phyloP scores from a whole-genome alignment of 768 basidiomycete species.

The Mycena venus region DNA sequence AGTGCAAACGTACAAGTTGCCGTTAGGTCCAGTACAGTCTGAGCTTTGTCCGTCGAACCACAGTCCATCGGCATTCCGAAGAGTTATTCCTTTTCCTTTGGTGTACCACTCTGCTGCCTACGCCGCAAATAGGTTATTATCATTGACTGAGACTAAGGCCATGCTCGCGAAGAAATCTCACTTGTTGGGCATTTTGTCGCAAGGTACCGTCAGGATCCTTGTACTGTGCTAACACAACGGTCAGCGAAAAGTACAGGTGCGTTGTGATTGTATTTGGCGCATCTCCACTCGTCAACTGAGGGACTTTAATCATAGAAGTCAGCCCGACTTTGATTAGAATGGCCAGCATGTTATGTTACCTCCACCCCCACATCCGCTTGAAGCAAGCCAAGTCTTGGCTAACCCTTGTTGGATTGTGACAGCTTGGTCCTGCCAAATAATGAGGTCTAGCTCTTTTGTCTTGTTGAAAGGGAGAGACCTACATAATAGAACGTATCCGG shows the following conservation, averaged over 20 bases:
- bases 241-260: slow-evolving; percentile 18
- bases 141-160: neutral
- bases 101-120: slow-evolving; percentile 11
- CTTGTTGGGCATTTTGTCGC: neutral
- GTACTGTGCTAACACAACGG: slow-evolving; percentile 10
- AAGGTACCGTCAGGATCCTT: neutral
- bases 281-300: neutral
- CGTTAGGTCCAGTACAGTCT: neutral
- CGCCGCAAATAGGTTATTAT: neutral
- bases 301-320: slow-evolving; percentile 1
- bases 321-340: neutral
- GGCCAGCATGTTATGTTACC: neutral
- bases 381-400: slow-evolving; percentile 2
- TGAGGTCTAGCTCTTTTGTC: slow-evolving; percentile 1
- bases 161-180: neutral
- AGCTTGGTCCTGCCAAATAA: neutral
- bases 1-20: neutral
- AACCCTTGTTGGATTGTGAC: neutral
- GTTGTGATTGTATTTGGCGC: slow-evolving; percentile 19
- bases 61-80: slow-evolving; percentile 5
- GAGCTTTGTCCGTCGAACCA: slow-evolving; percentile 9
- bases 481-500: slow-evolving; percentile 11
- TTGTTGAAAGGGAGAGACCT: neutral
- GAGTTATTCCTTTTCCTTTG: neutral
- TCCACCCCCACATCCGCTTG: neutral